Percentiles rank a stretch among this genome's conserved stretches.
Evolutionary conservation across 2,329 filamentous ascomycete species (phyloP).

Genomic region (Mycogone perniciosa): DNA sequence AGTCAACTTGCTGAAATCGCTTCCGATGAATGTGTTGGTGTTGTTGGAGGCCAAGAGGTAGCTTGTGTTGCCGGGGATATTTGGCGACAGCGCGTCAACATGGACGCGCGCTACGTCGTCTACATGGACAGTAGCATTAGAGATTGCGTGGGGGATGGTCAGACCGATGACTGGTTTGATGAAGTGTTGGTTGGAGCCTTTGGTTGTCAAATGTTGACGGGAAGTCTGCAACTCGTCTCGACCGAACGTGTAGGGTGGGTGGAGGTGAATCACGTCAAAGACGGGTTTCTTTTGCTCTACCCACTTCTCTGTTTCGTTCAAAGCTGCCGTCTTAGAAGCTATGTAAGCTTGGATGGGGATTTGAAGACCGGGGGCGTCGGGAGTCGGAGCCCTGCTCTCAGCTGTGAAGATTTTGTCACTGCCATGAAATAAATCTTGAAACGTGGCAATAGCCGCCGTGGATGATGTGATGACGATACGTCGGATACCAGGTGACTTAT

Average conservation of each 20-base stretch:
- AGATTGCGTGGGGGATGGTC: background rate
- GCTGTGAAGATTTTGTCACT: background rate
- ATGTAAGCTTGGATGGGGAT: conserved; percentile 22
- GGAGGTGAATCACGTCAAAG: conserved; percentile 30
- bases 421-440: background rate
- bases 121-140: conserved; percentile 9
- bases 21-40: background rate
- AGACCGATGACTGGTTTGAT: background rate
- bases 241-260: conserved; percentile 31
- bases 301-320: conserved; percentile 28
- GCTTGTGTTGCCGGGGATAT: conserved; percentile 1
- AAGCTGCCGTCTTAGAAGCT: conserved; percentile 29
- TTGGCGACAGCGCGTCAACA: background rate
- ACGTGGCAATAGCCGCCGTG: conserved; percentile 16
- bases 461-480: conserved; percentile 38
- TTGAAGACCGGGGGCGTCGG: background rate
- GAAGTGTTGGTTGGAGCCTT: background rate
- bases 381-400: background rate
- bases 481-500: conserved; percentile 26
- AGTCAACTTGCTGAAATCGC: background rate
- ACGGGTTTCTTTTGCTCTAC: conserved; percentile 24
- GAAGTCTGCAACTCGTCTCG: conserved; percentile 21
- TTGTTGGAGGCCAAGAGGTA: background rate
- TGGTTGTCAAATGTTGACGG: conserved; percentile 8
- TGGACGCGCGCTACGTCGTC: conserved; percentile 13